Conservation (phyloP, 2,329 filamentous ascomycete species). For the Stylonectria norvegica region DNA sequence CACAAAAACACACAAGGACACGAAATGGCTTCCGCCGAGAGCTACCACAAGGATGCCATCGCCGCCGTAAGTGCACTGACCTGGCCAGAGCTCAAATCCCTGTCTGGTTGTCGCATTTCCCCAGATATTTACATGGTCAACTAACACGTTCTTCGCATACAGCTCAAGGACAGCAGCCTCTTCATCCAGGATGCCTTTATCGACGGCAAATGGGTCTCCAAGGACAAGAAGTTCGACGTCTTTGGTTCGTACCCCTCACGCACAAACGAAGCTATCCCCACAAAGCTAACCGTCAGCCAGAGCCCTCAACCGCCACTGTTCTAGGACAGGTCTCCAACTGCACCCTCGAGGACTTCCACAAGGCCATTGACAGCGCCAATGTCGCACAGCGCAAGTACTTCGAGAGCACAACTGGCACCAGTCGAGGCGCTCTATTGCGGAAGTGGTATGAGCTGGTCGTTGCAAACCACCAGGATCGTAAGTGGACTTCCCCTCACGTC, state of each 20-base stretch:
- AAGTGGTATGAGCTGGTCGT: conserved; percentile 28
- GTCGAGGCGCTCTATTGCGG: conserved; percentile 26
- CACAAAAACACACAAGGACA: conserved; percentile 9
- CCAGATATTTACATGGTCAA: conserved; percentile 13
- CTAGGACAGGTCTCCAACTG: conserved; percentile 28
- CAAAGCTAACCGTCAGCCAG: conserved; percentile 12
- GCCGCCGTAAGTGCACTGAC: conserved; percentile 17
- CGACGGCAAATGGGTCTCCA: conserved; percentile 26
- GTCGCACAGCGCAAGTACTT: conserved; percentile 24
- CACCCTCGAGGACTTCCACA: conserved; percentile 25
- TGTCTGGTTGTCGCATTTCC: not conserved
- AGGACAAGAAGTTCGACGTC: conserved; percentile 29
- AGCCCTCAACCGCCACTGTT: conserved; percentile 27
- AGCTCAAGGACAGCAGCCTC: conserved; percentile 27
- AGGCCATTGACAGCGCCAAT: conserved; percentile 26
- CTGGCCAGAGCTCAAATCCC: not conserved
- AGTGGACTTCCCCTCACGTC: not conserved
- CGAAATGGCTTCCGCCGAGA: conserved; percentile 23
- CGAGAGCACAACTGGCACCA: conserved; percentile 26
- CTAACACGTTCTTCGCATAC: conserved; percentile 2
- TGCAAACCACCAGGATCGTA: conserved; percentile 27
- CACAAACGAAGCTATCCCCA: conserved; percentile 4
- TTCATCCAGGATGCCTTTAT: conserved; percentile 30
- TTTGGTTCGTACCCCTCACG: conserved; percentile 19
- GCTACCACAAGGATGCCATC: conserved; percentile 28